Base-by-base conservation (phyloP, 2,329 filamentous ascomycete genomes). In the Pseudocercospora fijiensis region DNA sequence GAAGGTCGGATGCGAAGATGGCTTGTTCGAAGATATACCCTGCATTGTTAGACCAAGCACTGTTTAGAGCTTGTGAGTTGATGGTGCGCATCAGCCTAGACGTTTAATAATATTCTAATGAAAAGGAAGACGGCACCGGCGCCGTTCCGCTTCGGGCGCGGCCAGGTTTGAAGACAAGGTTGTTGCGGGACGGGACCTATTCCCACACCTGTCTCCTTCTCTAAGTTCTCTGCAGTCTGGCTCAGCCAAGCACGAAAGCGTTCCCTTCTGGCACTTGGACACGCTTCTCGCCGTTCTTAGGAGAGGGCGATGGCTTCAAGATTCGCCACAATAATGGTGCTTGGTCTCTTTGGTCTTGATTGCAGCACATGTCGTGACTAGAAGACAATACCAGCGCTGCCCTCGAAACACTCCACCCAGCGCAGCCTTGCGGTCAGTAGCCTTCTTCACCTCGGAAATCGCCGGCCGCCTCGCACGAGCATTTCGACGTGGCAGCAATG, bases 1-100 rank as follows among this genome's bases (percentile, higher is more conserved):
- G 16, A n/a, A 41, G 37, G 18, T 1, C 16, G 37, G 37, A n/a
- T 8, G n/a, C 1, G 18, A n/a, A 18, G 37, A 41, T 41, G 37
- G 37, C 53, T 56, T 56, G 24, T 37, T 41, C 10, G 22, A 33
- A 56, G 53, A 56, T 27, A 56, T 56, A 56, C 53, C 53, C 33
- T 56, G 53, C 24, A 56, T 56, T 41, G 53, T 56, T 56, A 33
- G 27, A 26, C 26, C 26, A 41, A 41, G 37, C 37, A n/a, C 37
- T 41, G 37, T 41, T 41, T 18, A 41, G n/a, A 41, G 37, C 37
- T 41, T 41, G 37, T 41, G 37, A 41, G 16, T 51, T 26, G 20
- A 24, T 8, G 8, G 16, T 41, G 33, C 33, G 33, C 33, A 41
- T 41, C 33, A 8, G 33, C 33, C 33, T n/a, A n/a, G n/a, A n/a